Evolutionary conservation across 2,329 filamentous ascomycete species (phyloP), one percentile per base, ranked within the genome.

Genomic region (Acrocalymma vagum): DNA sequence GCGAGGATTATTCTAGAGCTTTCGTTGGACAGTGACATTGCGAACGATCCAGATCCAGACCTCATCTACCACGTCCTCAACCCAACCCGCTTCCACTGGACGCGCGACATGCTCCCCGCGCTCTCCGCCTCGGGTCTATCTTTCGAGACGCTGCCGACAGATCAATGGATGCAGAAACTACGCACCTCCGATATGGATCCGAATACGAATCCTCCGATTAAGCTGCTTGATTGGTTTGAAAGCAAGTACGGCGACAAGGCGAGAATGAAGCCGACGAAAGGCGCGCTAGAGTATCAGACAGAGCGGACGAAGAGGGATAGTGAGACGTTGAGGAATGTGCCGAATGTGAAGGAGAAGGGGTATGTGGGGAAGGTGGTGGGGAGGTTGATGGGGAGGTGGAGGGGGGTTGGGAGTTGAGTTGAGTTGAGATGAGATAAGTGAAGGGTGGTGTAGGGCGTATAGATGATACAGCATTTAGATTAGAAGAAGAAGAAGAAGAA

Each of bases 31-130:
- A 15, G n/a, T 11, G 13, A 26, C n/a, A 24, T 11, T 16, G n/a
- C 27, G 8, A 9, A 2, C 14, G 40, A 48, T 25, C 15, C 29
- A 2, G 28, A 42, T 6, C 21, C 38, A 0, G 62, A 64, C 4
- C 55, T 69, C 0, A 70, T 82, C 11, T 80, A 76, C 52, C 78
- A 83, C 44, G 65, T 85, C 6, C 65, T 78, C 10, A 82, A 83
- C 45, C 74, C 74, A 0, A 59, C 43, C 0, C 62, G 66, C 5
- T 77, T 82, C 52, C 69, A 77, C 37, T 84, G 80, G 79, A 79
- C 78, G 0, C 46, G 65, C 1, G 77, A 82, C 32, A 65, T 85
- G 11, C 70, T 84, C 0, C 80, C 80, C 2, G 71, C 73, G 2
- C 62, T 84, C 3, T 54, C 57, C 9, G 55, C 58, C 0, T 70